Conservation (phyloP, 2,329 filamentous ascomycete species). For the Sporothrix pallida region DNA sequence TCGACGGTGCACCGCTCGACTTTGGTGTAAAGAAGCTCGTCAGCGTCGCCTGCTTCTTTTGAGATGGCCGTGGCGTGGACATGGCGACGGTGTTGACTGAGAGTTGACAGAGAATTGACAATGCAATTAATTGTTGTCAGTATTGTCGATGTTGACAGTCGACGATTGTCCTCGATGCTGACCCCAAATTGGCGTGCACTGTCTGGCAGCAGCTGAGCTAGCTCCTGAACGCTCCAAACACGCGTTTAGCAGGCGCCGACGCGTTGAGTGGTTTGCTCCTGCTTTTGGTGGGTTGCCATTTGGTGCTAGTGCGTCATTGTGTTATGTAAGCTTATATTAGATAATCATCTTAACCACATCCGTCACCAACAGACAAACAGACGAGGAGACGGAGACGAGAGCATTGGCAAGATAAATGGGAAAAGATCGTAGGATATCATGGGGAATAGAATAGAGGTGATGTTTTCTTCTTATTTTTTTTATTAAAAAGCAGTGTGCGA, state of each 20-base stretch:
- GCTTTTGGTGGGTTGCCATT: background rate
- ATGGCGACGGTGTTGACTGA: background rate
- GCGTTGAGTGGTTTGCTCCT: constrained; percentile 7
- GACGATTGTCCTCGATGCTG: background rate
- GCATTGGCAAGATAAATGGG: background rate
- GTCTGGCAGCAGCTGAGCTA: background rate
- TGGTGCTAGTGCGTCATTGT: background rate
- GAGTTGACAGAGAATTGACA: background rate
- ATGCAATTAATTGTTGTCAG: background rate
- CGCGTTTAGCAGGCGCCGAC: background rate
- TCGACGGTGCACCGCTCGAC: constrained; percentile 49
- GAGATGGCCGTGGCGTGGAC: constrained; percentile 48
- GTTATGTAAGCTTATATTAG: background rate
- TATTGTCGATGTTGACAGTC: background rate
- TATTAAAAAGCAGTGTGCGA: too few species aligned
- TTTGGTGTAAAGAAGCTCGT: constrained; percentile 83
- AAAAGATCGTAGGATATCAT: too few species aligned
- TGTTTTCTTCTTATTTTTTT: too few species aligned
- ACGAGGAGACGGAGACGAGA: background rate
- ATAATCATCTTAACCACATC: constrained; percentile 6
- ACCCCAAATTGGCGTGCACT: background rate
- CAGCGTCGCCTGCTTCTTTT: constrained; percentile 79
- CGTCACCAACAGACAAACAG: background rate
- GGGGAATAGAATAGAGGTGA: too few species aligned
- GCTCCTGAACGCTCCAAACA: background rate